phyloP scores from a whole-genome alignment of 2,329 filamentous ascomycete species.

The Arthrobotrys sinensis region DNA sequence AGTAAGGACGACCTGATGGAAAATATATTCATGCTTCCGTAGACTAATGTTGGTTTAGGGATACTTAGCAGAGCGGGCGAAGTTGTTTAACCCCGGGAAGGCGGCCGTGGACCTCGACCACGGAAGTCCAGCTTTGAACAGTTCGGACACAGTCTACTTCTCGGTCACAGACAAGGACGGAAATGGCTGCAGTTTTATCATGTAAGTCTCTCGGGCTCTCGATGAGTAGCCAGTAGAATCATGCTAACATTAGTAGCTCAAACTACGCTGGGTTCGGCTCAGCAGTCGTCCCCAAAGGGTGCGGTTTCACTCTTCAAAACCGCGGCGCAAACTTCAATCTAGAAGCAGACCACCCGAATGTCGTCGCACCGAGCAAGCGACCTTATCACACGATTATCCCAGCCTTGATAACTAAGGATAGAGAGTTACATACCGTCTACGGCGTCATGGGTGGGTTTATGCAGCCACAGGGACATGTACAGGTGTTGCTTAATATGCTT shows the following conservation, averaged over 20 bases:
- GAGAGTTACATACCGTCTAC: constrained; percentile 73
- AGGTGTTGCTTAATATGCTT: constrained; percentile 90
- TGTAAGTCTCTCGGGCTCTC: constrained; percentile 67
- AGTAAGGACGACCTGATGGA: constrained; percentile 74
- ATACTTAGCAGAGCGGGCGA: constrained; percentile 73
- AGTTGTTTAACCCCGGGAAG: constrained; percentile 74
- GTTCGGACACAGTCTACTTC: constrained; percentile 96
- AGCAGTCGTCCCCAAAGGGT: constrained; percentile 84
- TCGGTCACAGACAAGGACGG: constrained; percentile 84
- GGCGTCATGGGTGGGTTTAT: constrained; percentile 99
- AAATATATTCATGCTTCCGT: not conserved
- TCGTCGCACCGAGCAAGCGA: constrained; percentile 83
- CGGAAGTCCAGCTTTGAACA: constrained; percentile 86
- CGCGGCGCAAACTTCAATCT: constrained; percentile 90
- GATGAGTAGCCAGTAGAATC: not conserved
- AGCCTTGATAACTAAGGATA: constrained; percentile 82
- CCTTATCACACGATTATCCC: constrained; percentile 99
- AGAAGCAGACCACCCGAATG: constrained; percentile 79
- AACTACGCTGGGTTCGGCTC: constrained; percentile 93
- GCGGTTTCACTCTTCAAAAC: constrained; percentile 95
- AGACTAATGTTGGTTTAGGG: constrained; percentile 71
- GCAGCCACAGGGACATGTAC: constrained; percentile 96
- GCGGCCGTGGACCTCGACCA: constrained; percentile 74
- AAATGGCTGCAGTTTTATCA: constrained; percentile 96
- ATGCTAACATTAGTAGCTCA: constrained; percentile 69